These are phyloP conservation scores for Zygoascus biomembranicola DNA, from an alignment of 805 yeast species.

Conservation along the genomic window DNA sequence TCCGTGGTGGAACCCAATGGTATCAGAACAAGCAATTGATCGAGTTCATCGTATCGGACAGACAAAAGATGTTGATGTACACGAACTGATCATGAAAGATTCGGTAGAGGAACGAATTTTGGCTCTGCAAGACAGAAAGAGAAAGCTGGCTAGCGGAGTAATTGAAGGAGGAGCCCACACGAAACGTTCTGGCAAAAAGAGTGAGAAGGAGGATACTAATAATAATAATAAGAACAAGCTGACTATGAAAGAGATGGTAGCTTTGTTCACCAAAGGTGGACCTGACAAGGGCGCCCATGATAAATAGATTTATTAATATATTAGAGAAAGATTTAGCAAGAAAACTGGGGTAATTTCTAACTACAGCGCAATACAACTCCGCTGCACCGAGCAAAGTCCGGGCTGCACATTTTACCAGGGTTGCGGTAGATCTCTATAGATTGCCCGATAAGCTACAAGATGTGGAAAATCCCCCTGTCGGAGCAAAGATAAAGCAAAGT, in stretches of 20 bases:
- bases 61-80: slow-evolving; percentile 35
- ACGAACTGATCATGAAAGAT: slow-evolving; percentile 32
- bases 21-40: slow-evolving; percentile 44
- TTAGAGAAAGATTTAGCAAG: too few relatives aligned
- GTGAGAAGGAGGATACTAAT: slow-evolving; percentile 5
- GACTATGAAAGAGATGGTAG: slow-evolving; percentile 19
- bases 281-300: too few relatives aligned
- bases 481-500: too few relatives aligned
- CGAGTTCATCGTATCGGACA: slow-evolving; percentile 45
- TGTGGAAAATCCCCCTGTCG: not conserved
- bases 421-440: too few relatives aligned
- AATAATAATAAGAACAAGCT: slow-evolving; percentile 14
- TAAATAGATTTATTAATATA: too few relatives aligned
- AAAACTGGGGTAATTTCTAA: too few relatives aligned
- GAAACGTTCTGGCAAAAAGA: not conserved
- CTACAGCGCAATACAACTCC: too few relatives aligned
- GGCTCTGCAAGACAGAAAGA: slow-evolving; percentile 30
- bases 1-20: slow-evolving; percentile 47
- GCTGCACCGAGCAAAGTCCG: too few relatives aligned
- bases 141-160: slow-evolving; percentile 28
- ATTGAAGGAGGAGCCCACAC: slow-evolving; percentile 17
- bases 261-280: slow-evolving; percentile 13
- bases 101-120: slow-evolving; percentile 36
- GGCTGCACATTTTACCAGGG: too few relatives aligned
- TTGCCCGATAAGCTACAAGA: not conserved